A percentile compares a stretch with the other conserved stretches of the same genome.
Conservation (phyloP, 1,139 yeast species). For the Hyphopichia burtonii region DNA sequence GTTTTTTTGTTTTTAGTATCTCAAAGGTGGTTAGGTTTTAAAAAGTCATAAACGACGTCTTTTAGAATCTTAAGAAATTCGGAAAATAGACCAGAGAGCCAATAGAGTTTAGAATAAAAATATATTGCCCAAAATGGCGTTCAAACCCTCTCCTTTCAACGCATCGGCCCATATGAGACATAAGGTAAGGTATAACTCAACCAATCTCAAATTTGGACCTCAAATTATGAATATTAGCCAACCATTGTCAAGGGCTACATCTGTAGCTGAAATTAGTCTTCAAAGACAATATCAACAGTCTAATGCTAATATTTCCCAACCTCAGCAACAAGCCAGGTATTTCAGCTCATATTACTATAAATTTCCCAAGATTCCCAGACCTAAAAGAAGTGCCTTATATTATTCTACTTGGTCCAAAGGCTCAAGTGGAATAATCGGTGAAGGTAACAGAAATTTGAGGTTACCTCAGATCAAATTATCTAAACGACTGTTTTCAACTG, state of each 20-base stretch:
- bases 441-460: conserved; percentile 16
- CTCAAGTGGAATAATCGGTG: conserved; percentile 16
- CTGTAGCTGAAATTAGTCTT: conserved; percentile 31
- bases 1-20: background rate
- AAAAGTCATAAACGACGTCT: background rate
- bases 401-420: conserved; percentile 44
- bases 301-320: conserved; percentile 6
- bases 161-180: conserved; percentile 8
- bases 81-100: background rate
- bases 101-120: background rate
- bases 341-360: conserved; percentile 36
- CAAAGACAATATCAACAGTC: conserved; percentile 12
- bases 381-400: conserved; percentile 57
- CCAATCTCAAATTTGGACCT: conserved; percentile 20
- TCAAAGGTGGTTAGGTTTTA: background rate
- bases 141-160: conserved; percentile 21
- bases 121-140: conserved; percentile 15
- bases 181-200: conserved; percentile 12
- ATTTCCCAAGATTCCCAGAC: conserved; percentile 64
- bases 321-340: conserved; percentile 19
- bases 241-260: conserved; percentile 44
- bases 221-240: conserved; percentile 39
- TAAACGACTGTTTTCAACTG: conserved; percentile 37
- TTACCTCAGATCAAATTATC: conserved; percentile 28
- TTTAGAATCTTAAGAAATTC: background rate